Conservation (phyloP, 2,329 filamentous ascomycete species). For the Zalaria sp. region DNA sequence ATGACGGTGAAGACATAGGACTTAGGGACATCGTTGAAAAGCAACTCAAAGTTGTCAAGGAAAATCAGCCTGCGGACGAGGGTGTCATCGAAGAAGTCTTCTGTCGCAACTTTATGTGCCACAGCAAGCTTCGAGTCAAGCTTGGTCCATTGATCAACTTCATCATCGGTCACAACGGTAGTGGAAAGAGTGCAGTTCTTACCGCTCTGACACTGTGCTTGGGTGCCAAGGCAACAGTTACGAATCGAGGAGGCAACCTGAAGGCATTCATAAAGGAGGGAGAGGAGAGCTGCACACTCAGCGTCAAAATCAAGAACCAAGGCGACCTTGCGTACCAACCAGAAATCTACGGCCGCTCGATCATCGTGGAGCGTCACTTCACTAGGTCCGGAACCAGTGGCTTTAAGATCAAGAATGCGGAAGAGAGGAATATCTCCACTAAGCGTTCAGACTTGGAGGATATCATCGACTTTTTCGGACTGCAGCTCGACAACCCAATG, state of each 20-base stretch:
- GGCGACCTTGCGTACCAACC: constrained; percentile 73
- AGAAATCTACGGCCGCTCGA: constrained; percentile 68
- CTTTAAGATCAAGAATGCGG: constrained; percentile 72
- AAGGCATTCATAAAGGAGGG: constrained; percentile 89
- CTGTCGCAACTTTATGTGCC: constrained; percentile 95
- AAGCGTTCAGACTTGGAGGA: constrained; percentile 83
- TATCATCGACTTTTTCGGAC: constrained; percentile 80
- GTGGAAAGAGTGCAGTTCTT: constrained; percentile 89
- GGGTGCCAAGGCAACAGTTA: constrained; percentile 85
- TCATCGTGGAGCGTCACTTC: constrained; percentile 86
- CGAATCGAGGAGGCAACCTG: constrained; percentile 79
- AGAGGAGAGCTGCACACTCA: constrained; percentile 55
- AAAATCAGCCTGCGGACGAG: constrained; percentile 65
- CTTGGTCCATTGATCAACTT: constrained; percentile 97
- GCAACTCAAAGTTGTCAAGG: constrained; percentile 15
- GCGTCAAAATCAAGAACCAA: constrained; percentile 81
- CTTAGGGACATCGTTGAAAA: constrained; percentile 19
- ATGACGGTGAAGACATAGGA: constrained; percentile 23
- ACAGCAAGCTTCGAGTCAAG: constrained; percentile 63
- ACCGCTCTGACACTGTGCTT: constrained; percentile 88
- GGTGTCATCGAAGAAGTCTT: constrained; percentile 80
- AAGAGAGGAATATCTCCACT: constrained; percentile 58
- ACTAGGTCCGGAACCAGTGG: constrained; percentile 57
- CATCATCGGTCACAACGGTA: constrained; percentile 93
- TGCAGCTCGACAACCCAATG: constrained; percentile 94